phyloP scores from a whole-genome alignment of 2,329 filamentous ascomycete genomes.

The Shiraia bambusicola region DNA sequence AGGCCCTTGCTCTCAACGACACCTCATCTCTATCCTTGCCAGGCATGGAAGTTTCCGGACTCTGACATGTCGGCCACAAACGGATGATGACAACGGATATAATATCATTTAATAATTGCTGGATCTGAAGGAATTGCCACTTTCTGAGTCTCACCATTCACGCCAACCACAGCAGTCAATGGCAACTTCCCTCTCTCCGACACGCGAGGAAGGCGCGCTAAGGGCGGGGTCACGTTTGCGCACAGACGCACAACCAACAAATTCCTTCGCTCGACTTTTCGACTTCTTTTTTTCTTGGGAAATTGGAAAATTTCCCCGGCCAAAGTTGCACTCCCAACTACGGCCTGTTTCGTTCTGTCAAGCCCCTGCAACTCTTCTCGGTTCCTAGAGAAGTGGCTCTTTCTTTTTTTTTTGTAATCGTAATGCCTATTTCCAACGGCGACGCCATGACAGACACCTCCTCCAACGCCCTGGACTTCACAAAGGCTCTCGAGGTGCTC shows the following conservation, averaged over 20 bases:
- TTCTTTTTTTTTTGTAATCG: conserved; percentile 44
- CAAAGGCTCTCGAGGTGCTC: conserved; percentile 76
- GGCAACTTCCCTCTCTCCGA: not conserved
- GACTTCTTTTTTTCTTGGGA: conserved; percentile 50
- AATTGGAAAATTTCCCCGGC: conserved; percentile 60
- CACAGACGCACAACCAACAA: conserved; percentile 6
- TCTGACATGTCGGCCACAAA: no score
- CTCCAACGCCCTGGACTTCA: conserved; percentile 68
- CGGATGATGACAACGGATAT: no score
- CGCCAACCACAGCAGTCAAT: not conserved
- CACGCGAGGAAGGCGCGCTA: conserved; percentile 17
- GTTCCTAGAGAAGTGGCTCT: conserved; percentile 35
- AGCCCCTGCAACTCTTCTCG: conserved; percentile 21
- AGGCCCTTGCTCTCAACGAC: no score
- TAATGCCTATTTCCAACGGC: conserved; percentile 74
- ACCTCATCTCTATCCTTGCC: no score
- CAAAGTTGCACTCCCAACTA: conserved; percentile 40
- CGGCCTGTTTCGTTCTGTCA: conserved; percentile 37
- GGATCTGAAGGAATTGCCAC: no score
- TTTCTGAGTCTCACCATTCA: no score
- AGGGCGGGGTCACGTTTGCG: conserved; percentile 15
- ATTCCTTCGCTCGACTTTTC: conserved; percentile 21
- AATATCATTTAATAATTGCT: no score
- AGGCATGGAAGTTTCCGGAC: no score
- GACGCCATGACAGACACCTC: conserved; percentile 54